phyloP scores from a whole-genome alignment of 495 filamentous ascomycete genomes.

The Tuber magnatum region DNA sequence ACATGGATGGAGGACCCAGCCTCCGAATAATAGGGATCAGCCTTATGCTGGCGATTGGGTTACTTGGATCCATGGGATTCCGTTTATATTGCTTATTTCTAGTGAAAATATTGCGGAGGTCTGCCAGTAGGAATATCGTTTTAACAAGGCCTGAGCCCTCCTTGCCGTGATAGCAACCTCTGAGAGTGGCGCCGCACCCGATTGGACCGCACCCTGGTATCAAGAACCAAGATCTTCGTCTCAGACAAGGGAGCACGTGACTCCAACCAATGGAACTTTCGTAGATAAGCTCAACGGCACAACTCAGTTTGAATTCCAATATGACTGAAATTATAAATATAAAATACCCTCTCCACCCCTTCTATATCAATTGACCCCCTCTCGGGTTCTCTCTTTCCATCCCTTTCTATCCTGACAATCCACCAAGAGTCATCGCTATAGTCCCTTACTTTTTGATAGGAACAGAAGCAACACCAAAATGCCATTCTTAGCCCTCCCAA shows the following conservation, averaged over 20 bases:
- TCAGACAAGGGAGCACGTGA: background rate
- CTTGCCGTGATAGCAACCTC: background rate
- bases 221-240: background rate
- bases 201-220: background rate
- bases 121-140: background rate
- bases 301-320: background rate
- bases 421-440: background rate
- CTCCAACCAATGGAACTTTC: background rate
- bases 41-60: background rate
- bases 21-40: background rate
- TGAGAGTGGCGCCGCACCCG: background rate
- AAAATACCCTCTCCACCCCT: background rate
- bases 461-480: conserved; percentile 1
- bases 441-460: background rate
- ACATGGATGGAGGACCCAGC: background rate
- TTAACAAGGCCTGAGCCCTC: background rate
- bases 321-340: background rate
- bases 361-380: background rate
- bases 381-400: background rate
- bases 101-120: background rate
- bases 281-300: background rate
- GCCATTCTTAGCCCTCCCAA: conserved; percentile 23
- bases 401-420: background rate
- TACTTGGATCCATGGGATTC: background rate
- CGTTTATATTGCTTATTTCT: background rate